A percentile compares a stretch with the other conserved stretches of the same genome.
phyloP scores from a whole-genome alignment of 176 grass and related monocot species.

The Musa beccarii region DNA sequence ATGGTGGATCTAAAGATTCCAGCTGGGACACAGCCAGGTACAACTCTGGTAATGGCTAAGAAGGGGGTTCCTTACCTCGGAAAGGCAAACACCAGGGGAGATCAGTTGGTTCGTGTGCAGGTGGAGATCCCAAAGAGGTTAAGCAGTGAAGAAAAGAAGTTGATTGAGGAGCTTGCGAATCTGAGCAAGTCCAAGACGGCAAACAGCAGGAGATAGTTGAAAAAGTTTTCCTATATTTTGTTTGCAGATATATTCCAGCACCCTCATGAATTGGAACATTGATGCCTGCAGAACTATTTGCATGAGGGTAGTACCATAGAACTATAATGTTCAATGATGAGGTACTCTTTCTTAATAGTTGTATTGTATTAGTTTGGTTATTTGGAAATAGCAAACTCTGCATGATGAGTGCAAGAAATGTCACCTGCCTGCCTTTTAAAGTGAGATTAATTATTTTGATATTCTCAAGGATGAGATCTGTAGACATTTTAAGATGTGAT shows the following conservation, averaged over 20 bases:
- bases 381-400: too few relatives aligned
- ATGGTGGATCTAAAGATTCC: conserved; percentile 91
- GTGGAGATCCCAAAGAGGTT: conserved; percentile 98
- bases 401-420: too few relatives aligned
- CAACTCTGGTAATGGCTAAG: conserved; percentile 94
- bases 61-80: conserved; percentile 84
- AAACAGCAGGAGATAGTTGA: conserved; percentile 50
- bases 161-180: conserved; percentile 80
- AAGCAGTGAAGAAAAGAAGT: conserved; percentile 74
- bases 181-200: conserved; percentile 56
- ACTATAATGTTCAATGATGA: not conserved
- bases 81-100: conserved; percentile 73
- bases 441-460: too few relatives aligned
- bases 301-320: not conserved
- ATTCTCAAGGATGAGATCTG: too few relatives aligned
- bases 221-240: not conserved
- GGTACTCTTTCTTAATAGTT: too few relatives aligned
- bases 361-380: too few relatives aligned
- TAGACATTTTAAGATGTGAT: too few relatives aligned
- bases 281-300: not conserved
- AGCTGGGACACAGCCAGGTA: conserved; percentile 75
- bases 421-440: too few relatives aligned
- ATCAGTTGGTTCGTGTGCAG: conserved; percentile 90
- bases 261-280: conserved; percentile 1
- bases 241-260: not conserved